A percentile compares a stretch with the other conserved stretches of the same genome.
These are phyloP conservation scores for Carex sylvatica DNA, from an alignment of 202 grass and related monocot species.

Conservation along the genomic window DNA sequence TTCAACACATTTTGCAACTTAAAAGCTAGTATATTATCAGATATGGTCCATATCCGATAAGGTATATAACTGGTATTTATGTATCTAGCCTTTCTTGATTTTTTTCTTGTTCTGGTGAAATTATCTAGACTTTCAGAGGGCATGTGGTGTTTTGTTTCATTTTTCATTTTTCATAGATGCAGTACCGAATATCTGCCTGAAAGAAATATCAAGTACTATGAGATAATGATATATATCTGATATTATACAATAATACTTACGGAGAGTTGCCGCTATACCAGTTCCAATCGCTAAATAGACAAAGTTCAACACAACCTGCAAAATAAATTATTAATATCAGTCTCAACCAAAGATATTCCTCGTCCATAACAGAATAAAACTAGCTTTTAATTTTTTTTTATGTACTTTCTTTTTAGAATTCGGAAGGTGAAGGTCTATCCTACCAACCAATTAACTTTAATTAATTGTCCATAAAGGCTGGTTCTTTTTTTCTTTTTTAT, in stretches of 20 bases:
- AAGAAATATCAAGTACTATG: background rate
- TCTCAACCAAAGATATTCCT: background rate
- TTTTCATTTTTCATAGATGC: background rate
- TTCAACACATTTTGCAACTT: background rate
- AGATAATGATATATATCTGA: background rate
- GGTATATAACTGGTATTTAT: background rate
- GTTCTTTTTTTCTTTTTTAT: too few species aligned
- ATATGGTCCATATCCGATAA: background rate
- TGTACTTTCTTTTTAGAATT: background rate
- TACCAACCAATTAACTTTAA: too few species aligned
- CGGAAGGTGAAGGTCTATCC: too few species aligned
- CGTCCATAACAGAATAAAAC: background rate
- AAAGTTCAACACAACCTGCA: slow-evolving; percentile 59
- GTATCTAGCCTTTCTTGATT: background rate
- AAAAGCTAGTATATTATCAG: background rate
- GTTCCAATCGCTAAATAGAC: slow-evolving; percentile 58
- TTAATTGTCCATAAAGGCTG: too few species aligned
- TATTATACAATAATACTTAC: slow-evolving; percentile 38
- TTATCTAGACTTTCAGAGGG: background rate
- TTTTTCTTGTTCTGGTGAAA: background rate
- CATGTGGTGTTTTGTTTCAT: background rate
- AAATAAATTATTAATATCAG: slow-evolving; percentile 9
- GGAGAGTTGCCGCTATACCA: slow-evolving; percentile 44
- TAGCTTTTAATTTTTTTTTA: background rate
- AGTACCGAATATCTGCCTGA: background rate